Percentiles rank a stretch among this genome's conserved stretches.
Conservation (phyloP, 176 grass and related monocot species). For the Oryza glumipatula region DNA sequence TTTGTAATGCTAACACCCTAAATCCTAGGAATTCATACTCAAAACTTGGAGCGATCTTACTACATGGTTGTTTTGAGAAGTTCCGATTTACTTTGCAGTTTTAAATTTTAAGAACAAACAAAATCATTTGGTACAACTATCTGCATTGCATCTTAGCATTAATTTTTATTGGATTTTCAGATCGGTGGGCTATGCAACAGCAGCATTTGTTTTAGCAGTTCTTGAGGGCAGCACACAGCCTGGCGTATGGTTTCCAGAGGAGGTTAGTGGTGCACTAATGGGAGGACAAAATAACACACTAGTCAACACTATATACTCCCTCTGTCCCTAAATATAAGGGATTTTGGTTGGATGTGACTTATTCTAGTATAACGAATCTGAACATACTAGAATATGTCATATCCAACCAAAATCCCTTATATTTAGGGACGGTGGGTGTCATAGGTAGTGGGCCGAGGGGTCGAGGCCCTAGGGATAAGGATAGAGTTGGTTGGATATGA, state of each 20-base stretch:
- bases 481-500: no score
- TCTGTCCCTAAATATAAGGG: no score
- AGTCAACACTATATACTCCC: not conserved
- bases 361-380: no score
- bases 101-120: not conserved
- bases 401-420: no score
- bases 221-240: constrained; percentile 73
- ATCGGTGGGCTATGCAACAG: constrained; percentile 55
- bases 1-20: not conserved
- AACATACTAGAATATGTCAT: no score
- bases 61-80: not conserved
- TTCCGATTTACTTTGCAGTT: not conserved
- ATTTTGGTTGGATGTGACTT: no score
- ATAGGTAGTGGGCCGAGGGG: no score
- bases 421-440: no score
- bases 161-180: constrained; percentile 32
- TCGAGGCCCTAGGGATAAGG: no score
- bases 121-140: not conserved
- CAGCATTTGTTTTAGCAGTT: constrained; percentile 72
- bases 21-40: not conserved
- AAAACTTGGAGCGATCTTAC: not conserved
- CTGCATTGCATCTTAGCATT: constrained; percentile 5
- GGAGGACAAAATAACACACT: not conserved
- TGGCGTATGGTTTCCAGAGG: constrained; percentile 92
- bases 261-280: constrained; percentile 43